phyloP scores from a whole-genome alignment of 2,329 filamentous ascomycete species.

The Xylogone sp. region DNA sequence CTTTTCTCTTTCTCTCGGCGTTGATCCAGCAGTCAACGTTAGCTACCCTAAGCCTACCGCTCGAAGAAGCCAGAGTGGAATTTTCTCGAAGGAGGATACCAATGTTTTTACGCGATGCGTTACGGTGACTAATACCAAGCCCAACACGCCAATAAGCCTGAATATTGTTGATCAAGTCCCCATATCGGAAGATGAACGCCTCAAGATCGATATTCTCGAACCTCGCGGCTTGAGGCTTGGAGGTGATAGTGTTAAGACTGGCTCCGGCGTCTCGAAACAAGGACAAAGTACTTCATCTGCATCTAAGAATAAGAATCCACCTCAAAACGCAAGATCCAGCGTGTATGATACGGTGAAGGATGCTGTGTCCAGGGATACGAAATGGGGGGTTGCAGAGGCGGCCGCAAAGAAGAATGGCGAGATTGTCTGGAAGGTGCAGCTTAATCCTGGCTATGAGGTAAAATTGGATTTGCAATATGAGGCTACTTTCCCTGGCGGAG shows the following conservation, averaged over 20 bases:
- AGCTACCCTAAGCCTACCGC: constrained; percentile 54
- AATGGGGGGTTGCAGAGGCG: constrained; percentile 53
- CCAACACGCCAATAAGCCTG: constrained; percentile 37
- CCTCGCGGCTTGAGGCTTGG: constrained; percentile 44
- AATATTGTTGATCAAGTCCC: constrained; percentile 58
- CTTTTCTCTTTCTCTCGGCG: constrained; percentile 53
- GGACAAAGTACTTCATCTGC: constrained; percentile 1
- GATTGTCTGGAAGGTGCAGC: constrained; percentile 52
- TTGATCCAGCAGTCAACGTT: constrained; percentile 54
- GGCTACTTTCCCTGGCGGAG: constrained; percentile 50
- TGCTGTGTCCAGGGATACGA: constrained; percentile 25
- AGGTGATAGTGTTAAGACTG: constrained; percentile 34
- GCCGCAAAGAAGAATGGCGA: constrained; percentile 54
- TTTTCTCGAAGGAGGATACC: constrained; percentile 51
- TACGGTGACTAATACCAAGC: constrained; percentile 47
- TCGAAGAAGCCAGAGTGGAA: constrained; percentile 44
- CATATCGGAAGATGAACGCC: constrained; percentile 55
- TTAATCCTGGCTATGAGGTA: constrained; percentile 54
- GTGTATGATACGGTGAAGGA: constrained; percentile 18
- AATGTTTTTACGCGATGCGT: constrained; percentile 46
- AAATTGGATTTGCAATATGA: constrained; percentile 59
- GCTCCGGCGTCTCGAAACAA: constrained; percentile 16
- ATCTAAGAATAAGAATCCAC: constrained; percentile 9
- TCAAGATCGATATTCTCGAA: constrained; percentile 46
- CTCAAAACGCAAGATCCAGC: constrained; percentile 14